Conservation (phyloP, 306 rosid species). For the Vicia villosa region DNA sequence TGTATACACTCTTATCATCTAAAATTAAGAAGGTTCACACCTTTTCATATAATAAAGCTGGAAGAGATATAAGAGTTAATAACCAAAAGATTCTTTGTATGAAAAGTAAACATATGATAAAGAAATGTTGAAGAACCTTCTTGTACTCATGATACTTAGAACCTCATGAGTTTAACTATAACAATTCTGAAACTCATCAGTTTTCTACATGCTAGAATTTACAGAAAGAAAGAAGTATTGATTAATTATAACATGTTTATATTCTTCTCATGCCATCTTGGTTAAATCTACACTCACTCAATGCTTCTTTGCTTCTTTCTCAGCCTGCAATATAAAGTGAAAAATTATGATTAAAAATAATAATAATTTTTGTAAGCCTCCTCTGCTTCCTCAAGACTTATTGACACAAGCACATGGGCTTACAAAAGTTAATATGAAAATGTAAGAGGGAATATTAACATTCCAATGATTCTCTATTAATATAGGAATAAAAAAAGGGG, state of each 20-base stretch:
- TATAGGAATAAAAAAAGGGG: background rate
- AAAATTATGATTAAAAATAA: too few relatives aligned
- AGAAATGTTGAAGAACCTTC: too few relatives aligned
- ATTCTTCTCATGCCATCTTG: slow-evolving; percentile 1
- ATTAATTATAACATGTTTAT: slow-evolving; percentile 6
- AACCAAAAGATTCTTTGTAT: background rate
- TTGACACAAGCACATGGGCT: slow-evolving; percentile 6
- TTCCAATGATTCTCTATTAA: slow-evolving; percentile 6
- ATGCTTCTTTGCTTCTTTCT: slow-evolving; percentile 77
- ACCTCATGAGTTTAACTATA: background rate
- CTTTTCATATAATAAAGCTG: too few relatives aligned
- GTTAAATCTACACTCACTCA: slow-evolving; percentile 43
- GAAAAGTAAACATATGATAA: background rate
- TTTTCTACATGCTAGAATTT: background rate
- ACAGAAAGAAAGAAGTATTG: background rate
- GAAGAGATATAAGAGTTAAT: background rate
- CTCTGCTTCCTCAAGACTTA: slow-evolving; percentile 1
- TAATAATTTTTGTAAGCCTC: too few relatives aligned
- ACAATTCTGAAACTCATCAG: background rate
- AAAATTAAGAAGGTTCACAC: too few relatives aligned
- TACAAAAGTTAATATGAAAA: slow-evolving; percentile 7
- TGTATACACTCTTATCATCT: background rate
- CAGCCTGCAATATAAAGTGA: slow-evolving; percentile 65
- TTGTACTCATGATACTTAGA: too few relatives aligned
- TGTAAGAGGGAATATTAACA: slow-evolving; percentile 1